Evolutionary conservation across 441 rosid species (phyloP).

Genomic region (Croton setiger): DNA sequence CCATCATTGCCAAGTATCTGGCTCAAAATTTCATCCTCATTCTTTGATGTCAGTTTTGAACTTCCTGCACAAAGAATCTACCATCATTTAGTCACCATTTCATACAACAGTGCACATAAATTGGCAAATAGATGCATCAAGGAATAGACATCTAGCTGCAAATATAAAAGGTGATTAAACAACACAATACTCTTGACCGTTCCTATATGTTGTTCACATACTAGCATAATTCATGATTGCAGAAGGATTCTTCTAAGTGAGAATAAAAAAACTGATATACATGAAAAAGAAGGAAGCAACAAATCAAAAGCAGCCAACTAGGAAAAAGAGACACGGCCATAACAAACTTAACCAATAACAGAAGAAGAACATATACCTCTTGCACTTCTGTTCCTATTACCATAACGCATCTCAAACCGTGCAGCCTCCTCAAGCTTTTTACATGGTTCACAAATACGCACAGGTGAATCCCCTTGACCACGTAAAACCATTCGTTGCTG

Average conservation of each 20-base stretch:
- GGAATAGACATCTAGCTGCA: background rate
- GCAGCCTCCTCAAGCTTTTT: slow-evolving; percentile 90
- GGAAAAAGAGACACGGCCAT: background rate
- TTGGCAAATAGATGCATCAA: too few species aligned
- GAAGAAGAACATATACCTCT: slow-evolving; percentile 38
- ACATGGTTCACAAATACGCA: slow-evolving; percentile 93
- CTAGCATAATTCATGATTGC: background rate
- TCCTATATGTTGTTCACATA: background rate
- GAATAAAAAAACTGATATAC: background rate
- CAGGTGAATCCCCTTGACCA: slow-evolving; percentile 90
- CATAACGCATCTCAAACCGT: slow-evolving; percentile 75
- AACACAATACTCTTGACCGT: background rate
- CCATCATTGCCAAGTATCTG: slow-evolving; percentile 58
- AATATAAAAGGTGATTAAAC: background rate
- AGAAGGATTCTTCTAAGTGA: background rate
- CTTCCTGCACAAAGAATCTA: slow-evolving; percentile 40
- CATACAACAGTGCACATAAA: too few species aligned
- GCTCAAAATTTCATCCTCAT: slow-evolving; percentile 64
- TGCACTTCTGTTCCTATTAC: slow-evolving; percentile 48
- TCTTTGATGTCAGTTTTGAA: slow-evolving; percentile 37
- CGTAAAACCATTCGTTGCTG: slow-evolving; percentile 76
- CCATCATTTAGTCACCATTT: slow-evolving; percentile 8
- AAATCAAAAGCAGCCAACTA: background rate
- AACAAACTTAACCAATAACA: background rate
- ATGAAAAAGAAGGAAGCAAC: background rate